Percentiles rank a stretch among this genome's conserved stretches.
Evolutionary conservation across 2,329 filamentous ascomycete species (phyloP).

Genomic region (Alternaria brassicicola): DNA sequence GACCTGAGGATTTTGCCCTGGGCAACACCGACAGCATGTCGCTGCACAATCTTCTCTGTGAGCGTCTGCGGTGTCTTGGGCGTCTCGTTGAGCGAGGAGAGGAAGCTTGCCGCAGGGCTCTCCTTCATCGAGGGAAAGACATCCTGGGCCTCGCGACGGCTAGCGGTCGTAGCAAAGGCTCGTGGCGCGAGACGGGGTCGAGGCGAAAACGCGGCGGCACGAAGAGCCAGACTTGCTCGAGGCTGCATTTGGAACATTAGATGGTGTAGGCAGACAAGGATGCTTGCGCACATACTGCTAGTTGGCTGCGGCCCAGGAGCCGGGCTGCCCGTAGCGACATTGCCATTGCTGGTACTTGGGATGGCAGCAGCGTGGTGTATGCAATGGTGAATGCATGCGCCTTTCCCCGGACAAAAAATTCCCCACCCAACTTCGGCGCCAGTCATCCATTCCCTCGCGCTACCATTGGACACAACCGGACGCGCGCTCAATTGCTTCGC

Average conservation of each 20-base stretch:
- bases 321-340: constrained; percentile 47
- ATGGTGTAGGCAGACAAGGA: background rate
- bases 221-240: constrained; percentile 34
- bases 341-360: constrained; percentile 38
- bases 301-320: constrained; percentile 38
- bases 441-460: background rate
- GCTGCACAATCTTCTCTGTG: constrained; percentile 91
- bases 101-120: constrained; percentile 66
- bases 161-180: constrained; percentile 33
- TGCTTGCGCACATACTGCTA: constrained; percentile 32
- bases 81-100: constrained; percentile 68
- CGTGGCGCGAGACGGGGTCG: constrained; percentile 32
- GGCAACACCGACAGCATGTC: constrained; percentile 76
- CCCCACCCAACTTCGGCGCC: constrained; percentile 27
- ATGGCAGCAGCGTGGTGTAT: constrained; percentile 28
- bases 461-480: constrained; percentile 34
- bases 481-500: constrained; percentile 29
- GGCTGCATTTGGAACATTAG: constrained; percentile 31
- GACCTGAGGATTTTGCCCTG: constrained; percentile 74
- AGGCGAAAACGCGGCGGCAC: constrained; percentile 31
- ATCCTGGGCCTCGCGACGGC: constrained; percentile 35
- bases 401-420: constrained; percentile 24
- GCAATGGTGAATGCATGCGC: constrained; percentile 11
- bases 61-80: constrained; percentile 72
- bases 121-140: constrained; percentile 69